Evolutionary conservation across 1,284 basidiomycete species (phyloP).

Genomic region (Heterobasidion irregulare): DNA sequence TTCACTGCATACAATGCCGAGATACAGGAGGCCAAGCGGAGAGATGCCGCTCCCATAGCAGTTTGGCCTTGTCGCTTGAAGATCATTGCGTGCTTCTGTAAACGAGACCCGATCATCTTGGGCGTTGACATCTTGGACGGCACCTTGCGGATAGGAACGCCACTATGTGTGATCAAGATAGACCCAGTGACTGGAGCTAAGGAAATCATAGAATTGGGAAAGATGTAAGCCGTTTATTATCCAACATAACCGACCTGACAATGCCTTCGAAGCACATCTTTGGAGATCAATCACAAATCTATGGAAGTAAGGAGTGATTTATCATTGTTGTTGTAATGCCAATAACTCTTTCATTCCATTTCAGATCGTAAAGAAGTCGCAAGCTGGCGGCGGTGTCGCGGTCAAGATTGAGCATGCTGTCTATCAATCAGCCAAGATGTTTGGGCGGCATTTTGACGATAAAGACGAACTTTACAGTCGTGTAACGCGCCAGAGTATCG

Average conservation of each 20-base stretch:
- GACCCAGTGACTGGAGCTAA: slow-evolving; percentile 85
- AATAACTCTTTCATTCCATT: slow-evolving; percentile 8
- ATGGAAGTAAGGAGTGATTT: slow-evolving; percentile 46
- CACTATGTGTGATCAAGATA: slow-evolving; percentile 88
- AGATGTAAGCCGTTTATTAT: slow-evolving; percentile 60
- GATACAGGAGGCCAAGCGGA: slow-evolving; percentile 88
- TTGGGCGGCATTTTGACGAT: slow-evolving; percentile 92
- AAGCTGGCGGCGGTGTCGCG: slow-evolving; percentile 93
- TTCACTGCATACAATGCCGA: slow-evolving; percentile 96
- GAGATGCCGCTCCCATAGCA: slow-evolving; percentile 89
- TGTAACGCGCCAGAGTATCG: slow-evolving; percentile 89
- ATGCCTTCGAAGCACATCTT: slow-evolving; percentile 58
- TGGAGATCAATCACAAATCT: slow-evolving; percentile 91
- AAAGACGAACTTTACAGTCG: slow-evolving; percentile 92
- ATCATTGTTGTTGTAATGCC: neutral
- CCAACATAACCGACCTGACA: neutral
- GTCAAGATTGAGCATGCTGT: slow-evolving; percentile 98
- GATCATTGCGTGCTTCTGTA: slow-evolving; percentile 89
- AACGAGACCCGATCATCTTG: slow-evolving; percentile 95
- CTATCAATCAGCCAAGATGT: slow-evolving; percentile 94
- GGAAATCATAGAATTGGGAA: slow-evolving; percentile 88
- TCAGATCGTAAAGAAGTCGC: slow-evolving; percentile 85
- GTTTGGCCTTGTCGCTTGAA: slow-evolving; percentile 97
- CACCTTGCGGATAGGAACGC: slow-evolving; percentile 88
- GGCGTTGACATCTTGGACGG: slow-evolving; percentile 98